Percentiles rank a stretch among this genome's conserved stretches.
Evolutionary conservation across 1,284 basidiomycete genomes (phyloP).

Genomic region (Cutaneotrichosporon arboriforme): DNA sequence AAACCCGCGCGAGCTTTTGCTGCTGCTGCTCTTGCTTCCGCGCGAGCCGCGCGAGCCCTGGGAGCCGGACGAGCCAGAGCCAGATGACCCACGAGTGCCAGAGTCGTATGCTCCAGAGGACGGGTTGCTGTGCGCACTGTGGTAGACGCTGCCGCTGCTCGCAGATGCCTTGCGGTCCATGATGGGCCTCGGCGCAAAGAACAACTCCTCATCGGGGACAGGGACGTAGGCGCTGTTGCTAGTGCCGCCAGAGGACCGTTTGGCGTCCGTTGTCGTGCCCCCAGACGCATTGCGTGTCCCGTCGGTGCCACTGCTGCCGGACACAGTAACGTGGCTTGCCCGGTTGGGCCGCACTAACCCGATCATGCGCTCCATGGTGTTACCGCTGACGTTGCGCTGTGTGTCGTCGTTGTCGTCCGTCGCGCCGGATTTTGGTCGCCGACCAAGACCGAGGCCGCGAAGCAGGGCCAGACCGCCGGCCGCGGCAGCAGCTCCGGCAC

Average conservation of each 20-base stretch:
- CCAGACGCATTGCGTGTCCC: constrained; percentile 1
- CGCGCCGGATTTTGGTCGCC: neutral
- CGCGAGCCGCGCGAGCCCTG: neutral
- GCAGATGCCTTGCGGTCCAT: neutral
- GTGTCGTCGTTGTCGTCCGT: constrained; percentile 1
- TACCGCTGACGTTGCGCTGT: constrained; percentile 15
- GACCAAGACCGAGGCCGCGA: constrained; percentile 11
- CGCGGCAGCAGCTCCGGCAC: neutral
- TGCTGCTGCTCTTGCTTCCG: constrained; percentile 5
- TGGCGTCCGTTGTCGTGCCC: constrained; percentile 1
- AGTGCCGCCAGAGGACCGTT: constrained; percentile 9
- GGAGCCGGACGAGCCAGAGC: constrained; percentile 4
- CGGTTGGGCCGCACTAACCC: constrained; percentile 5
- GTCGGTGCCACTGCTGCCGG: neutral
- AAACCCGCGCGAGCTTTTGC: constrained; percentile 7
- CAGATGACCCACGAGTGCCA: neutral
- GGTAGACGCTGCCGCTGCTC: constrained; percentile 6
- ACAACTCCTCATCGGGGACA: constrained; percentile 16
- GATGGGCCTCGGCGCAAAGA: constrained; percentile 9
- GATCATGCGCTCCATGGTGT: constrained; percentile 18
- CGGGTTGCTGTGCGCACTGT: constrained; percentile 7
- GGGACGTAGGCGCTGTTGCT: constrained; percentile 7
- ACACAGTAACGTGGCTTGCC: neutral
- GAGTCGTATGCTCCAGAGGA: neutral
- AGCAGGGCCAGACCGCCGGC: constrained; percentile 9